Conservation (phyloP, 495 filamentous ascomycete species). For the Cladorrhinum samala region DNA sequence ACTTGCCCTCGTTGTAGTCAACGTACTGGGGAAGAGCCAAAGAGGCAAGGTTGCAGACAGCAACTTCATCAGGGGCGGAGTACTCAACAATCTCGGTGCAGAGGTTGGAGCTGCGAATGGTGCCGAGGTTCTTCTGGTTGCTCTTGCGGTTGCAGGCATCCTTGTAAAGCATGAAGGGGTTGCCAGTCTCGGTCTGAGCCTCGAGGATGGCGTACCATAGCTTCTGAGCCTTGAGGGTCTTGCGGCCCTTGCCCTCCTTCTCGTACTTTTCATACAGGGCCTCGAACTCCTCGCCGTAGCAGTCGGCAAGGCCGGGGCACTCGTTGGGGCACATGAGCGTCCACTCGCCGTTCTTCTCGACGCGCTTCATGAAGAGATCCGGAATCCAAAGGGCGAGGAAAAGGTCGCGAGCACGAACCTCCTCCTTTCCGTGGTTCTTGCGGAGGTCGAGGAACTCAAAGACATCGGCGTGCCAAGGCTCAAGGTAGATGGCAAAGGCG, state of each 20-base stretch:
- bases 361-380: slow-evolving; percentile 98
- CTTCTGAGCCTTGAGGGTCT: slow-evolving; percentile 94
- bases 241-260: slow-evolving; percentile 77
- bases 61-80: slow-evolving; percentile 92
- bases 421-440: slow-evolving; percentile 99
- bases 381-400: slow-evolving; percentile 99
- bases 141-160: slow-evolving; percentile 97
- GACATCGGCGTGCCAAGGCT: slow-evolving; percentile 98
- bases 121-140: slow-evolving; percentile 99
- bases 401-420: slow-evolving; percentile 91
- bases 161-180: slow-evolving; percentile 99
- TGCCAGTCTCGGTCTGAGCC: slow-evolving; percentile 96
- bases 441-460: slow-evolving; percentile 95
- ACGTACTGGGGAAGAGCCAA: slow-evolving; percentile 86
- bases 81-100: slow-evolving; percentile 99
- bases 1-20: slow-evolving; percentile 70
- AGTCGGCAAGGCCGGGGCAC: slow-evolving; percentile 87
- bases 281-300: slow-evolving; percentile 96
- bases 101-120: slow-evolving; percentile 95
- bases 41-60: slow-evolving; percentile 96
- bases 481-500: slow-evolving; percentile 98
- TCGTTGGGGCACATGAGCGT: slow-evolving; percentile 97
- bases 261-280: slow-evolving; percentile 93
- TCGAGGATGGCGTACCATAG: slow-evolving; percentile 98
- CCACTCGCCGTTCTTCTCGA: slow-evolving; percentile 92